Conservation (phyloP, 345 rosid species). For the Eucalyptus decipiens region DNA sequence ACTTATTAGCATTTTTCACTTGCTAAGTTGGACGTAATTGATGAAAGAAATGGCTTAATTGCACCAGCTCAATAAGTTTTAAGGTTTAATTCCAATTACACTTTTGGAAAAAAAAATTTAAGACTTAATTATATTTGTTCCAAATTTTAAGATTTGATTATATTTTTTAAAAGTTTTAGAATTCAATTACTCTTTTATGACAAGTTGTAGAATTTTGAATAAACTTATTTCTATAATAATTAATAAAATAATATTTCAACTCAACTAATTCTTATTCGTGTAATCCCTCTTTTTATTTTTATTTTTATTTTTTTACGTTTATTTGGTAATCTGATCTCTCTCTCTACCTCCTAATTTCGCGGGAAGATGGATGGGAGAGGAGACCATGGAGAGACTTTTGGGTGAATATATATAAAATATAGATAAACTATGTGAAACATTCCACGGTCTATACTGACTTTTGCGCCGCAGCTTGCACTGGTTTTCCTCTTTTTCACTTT, state of each 20-base stretch:
- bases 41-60: neutral
- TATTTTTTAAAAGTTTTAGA: fast-evolving
- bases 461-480: neutral
- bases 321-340: neutral
- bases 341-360: neutral
- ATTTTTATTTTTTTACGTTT: neutral
- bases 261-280: neutral
- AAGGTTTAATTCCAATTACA: no score
- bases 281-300: neutral
- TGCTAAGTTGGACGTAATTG: neutral
- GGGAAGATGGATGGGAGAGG: neutral
- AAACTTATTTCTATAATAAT: no score
- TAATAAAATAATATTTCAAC: no score
- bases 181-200: fast-evolving
- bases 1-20: neutral
- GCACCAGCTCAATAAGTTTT: neutral
- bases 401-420: neutral
- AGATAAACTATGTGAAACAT: neutral
- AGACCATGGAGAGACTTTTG: neutral
- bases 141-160: neutral
- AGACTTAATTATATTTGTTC: no score
- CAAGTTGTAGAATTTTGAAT: fast-evolving
- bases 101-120: no score
- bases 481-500: neutral
- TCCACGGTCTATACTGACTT: neutral